Conservation (phyloP, 1,139 yeast genomes). For the Debaryomycetaceae sp. region DNA sequence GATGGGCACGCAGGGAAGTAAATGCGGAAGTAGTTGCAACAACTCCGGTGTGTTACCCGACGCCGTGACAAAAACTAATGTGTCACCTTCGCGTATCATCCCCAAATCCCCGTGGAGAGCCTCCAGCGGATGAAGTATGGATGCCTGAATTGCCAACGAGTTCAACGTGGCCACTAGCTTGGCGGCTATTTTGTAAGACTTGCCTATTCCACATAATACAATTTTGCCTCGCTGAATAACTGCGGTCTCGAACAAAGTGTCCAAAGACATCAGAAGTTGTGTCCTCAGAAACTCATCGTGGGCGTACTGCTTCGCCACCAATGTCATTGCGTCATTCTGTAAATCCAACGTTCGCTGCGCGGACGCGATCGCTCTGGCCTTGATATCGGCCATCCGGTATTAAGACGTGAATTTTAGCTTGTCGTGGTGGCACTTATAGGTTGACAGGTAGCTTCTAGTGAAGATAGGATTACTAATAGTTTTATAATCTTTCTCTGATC, state of each 20-base stretch:
- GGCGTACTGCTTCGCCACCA: constrained; percentile 27
- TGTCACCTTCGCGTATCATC: constrained; percentile 54
- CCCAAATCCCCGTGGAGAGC: constrained; percentile 93
- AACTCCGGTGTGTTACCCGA: constrained; percentile 86
- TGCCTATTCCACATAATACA: constrained; percentile 79
- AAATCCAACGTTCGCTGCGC: constrained; percentile 25
- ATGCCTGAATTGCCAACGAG: constrained; percentile 69
- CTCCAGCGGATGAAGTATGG: constrained; percentile 74
- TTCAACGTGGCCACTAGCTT: constrained; percentile 80
- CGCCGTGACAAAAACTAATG: constrained; percentile 65
- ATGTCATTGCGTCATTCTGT: constrained; percentile 33
- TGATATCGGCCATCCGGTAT: no score
- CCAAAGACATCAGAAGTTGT: constrained; percentile 49
- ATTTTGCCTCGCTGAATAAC: constrained; percentile 54
- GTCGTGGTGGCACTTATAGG: no score
- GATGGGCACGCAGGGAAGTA: constrained; percentile 50
- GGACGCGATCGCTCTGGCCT: constrained; percentile 27
- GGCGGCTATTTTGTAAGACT: constrained; percentile 72
- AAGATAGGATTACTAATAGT: no score
- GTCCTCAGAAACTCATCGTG: constrained; percentile 39
- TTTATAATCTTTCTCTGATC: no score
- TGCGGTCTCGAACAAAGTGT: constrained; percentile 46
- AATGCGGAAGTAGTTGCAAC: constrained; percentile 52
- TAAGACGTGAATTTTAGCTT: no score
- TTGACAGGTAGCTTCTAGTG: no score